These are phyloP conservation scores for Ulota crispa DNA, from an alignment of 225 moss, liverwort and hornwort genomes.

Conservation along the genomic window DNA sequence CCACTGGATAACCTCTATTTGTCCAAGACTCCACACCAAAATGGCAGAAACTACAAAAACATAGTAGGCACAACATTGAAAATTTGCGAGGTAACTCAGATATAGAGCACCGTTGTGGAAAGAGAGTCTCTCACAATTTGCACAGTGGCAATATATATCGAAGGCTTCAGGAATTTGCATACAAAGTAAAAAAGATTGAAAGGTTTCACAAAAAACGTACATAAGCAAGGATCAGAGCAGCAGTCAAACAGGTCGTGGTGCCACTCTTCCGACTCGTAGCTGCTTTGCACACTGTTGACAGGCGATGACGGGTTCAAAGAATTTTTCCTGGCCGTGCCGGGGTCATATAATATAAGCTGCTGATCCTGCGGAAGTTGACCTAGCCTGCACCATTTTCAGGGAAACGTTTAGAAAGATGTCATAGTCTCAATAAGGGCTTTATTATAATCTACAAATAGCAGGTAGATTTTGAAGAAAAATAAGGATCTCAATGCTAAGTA, in stretches of 20 bases:
- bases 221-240: slow-evolving; percentile 52
- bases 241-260: slow-evolving; percentile 44
- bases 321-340: slow-evolving; percentile 39
- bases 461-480: not conserved
- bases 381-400: slow-evolving; percentile 32
- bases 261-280: slow-evolving; percentile 42
- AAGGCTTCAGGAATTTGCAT: not conserved
- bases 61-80: not conserved
- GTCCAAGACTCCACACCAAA: too few species aligned
- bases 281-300: slow-evolving; percentile 33
- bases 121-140: too few species aligned
- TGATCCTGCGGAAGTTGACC: slow-evolving; percentile 37
- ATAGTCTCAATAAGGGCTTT: not conserved
- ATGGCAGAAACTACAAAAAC: too few species aligned
- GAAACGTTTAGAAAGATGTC: not conserved
- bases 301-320: slow-evolving; percentile 37
- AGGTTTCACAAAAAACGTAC: slow-evolving; percentile 16
- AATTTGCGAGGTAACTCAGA: not conserved
- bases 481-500: not conserved
- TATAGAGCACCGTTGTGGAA: not conserved
- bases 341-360: slow-evolving; percentile 29
- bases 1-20: not conserved
- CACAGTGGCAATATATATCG: not conserved
- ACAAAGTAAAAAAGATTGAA: not conserved
- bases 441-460: too few species aligned